Conservation (phyloP, 1,284 basidiomycete genomes). For the Earliella scabrosa region DNA sequence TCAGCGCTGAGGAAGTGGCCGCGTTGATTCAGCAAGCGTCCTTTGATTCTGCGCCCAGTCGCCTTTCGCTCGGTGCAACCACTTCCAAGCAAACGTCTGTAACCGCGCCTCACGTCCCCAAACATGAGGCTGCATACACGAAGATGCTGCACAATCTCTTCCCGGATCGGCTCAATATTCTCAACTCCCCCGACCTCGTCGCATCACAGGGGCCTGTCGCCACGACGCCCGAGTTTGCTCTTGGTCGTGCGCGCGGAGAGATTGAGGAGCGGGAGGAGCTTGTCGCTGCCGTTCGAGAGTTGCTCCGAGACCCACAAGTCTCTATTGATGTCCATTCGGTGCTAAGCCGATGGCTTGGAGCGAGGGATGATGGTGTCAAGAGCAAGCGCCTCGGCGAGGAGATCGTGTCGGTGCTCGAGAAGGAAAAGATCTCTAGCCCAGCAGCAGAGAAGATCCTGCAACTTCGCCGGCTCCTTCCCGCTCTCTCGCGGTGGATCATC, state of each 20-base stretch:
- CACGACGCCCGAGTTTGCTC: slow-evolving; percentile 91
- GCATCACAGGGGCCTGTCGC: slow-evolving; percentile 71
- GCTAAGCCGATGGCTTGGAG: slow-evolving; percentile 77
- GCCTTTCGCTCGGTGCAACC: slow-evolving; percentile 50
- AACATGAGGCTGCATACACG: slow-evolving; percentile 92
- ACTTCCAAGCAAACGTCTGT: slow-evolving; percentile 23
- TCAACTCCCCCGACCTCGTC: slow-evolving; percentile 83
- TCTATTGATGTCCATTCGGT: slow-evolving; percentile 69
- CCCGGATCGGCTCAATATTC: slow-evolving; percentile 80
- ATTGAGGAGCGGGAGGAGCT: slow-evolving; percentile 74
- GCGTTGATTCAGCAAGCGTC: slow-evolving; percentile 51
- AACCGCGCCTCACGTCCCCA: slow-evolving; percentile 68
- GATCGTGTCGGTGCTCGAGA: slow-evolving; percentile 60
- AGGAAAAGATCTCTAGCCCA: slow-evolving; percentile 44
- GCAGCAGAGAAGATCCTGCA: slow-evolving; percentile 61
- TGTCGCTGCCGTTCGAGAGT: slow-evolving; percentile 61
- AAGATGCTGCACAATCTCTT: slow-evolving; percentile 89
- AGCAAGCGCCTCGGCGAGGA: slow-evolving; percentile 65
- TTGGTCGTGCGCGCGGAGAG: slow-evolving; percentile 88
- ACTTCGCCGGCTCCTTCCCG: slow-evolving; percentile 64
- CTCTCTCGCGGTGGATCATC: slow-evolving; percentile 91
- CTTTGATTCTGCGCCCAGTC: slow-evolving; percentile 40
- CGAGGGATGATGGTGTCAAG: slow-evolving; percentile 63
- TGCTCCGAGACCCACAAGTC: slow-evolving; percentile 55
- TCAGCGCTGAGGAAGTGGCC: slow-evolving; percentile 50